Conservation (phyloP, 768 basidiomycete genomes). For the Russula dissimulans region DNA sequence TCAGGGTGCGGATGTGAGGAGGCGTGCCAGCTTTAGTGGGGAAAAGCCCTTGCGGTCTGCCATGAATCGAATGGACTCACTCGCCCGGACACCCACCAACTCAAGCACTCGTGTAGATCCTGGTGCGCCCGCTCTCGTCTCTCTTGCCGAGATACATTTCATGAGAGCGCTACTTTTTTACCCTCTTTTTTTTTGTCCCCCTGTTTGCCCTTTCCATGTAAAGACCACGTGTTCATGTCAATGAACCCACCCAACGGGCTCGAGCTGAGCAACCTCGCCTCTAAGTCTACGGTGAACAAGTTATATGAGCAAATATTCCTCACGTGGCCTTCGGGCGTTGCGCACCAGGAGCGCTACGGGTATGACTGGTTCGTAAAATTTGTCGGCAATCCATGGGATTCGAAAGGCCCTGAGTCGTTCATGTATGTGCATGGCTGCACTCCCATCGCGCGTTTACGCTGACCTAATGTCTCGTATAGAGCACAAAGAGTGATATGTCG, state of each 20-base stretch:
- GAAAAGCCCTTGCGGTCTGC: slow-evolving; percentile 42
- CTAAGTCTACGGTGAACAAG: slow-evolving; percentile 50
- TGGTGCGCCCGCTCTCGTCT: slow-evolving; percentile 19
- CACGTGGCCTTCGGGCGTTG: slow-evolving; percentile 61
- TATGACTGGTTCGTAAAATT: slow-evolving; percentile 58
- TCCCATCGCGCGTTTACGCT: slow-evolving; percentile 3
- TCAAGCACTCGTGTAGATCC: slow-evolving; percentile 25
- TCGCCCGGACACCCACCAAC: slow-evolving; percentile 29
- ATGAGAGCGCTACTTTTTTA: neutral
- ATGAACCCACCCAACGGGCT: slow-evolving; percentile 60
- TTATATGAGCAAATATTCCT: slow-evolving; percentile 50
- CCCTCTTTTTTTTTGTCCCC: neutral
- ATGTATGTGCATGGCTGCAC: slow-evolving; percentile 33
- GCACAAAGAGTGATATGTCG: slow-evolving; percentile 52
- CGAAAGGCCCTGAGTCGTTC: slow-evolving; percentile 42
- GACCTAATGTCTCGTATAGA: slow-evolving; percentile 26
- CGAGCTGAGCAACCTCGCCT: slow-evolving; percentile 34
- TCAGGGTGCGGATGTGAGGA: neutral
- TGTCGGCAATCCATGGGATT: slow-evolving; percentile 57
- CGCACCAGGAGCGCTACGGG: slow-evolving; percentile 34
- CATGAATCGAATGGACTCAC: slow-evolving; percentile 34
- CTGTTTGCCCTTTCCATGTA: too few relatives aligned
- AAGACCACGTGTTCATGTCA: slow-evolving; percentile 70
- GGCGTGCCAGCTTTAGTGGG: slow-evolving; percentile 27
- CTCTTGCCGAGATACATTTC: neutral